Conservation (phyloP, 1,284 basidiomycete species). For the Papiliotrema flavescens region DNA sequence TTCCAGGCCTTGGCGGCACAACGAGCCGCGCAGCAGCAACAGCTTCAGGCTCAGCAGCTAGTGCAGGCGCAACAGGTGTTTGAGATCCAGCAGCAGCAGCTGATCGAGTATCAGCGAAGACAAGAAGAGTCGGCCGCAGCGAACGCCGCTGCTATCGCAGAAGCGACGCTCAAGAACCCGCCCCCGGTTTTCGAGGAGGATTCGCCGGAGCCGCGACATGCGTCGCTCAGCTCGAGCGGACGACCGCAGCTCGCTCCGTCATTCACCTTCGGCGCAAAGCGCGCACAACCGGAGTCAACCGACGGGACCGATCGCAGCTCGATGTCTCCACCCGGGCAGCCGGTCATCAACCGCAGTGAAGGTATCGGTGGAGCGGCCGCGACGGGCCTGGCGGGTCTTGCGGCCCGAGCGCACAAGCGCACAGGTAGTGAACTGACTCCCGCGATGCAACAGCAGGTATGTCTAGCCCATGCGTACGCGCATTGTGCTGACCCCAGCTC, state of each 20-base stretch:
- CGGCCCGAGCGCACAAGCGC: slow-evolving; percentile 49
- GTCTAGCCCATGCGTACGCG: slow-evolving; percentile 7
- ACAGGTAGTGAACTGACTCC: slow-evolving; percentile 63
- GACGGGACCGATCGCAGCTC: slow-evolving; percentile 3
- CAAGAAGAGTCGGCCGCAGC: slow-evolving; percentile 16
- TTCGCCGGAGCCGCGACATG: slow-evolving; percentile 29
- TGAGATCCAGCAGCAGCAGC: slow-evolving; percentile 36
- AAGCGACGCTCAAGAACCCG: slow-evolving; percentile 24
- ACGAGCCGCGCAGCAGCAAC: slow-evolving; percentile 43
- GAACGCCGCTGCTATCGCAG: slow-evolving; percentile 7
- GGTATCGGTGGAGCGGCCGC: slow-evolving; percentile 41
- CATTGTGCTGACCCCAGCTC: slow-evolving; percentile 55
- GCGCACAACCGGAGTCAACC: slow-evolving; percentile 1
- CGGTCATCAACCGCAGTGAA: slow-evolving; percentile 34
- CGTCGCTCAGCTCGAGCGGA: slow-evolving; percentile 64
- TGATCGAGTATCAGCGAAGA: slow-evolving; percentile 24
- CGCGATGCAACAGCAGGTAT: slow-evolving; percentile 79
- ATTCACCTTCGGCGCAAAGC: slow-evolving; percentile 76
- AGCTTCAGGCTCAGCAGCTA: slow-evolving; percentile 50
- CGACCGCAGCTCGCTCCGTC: slow-evolving; percentile 82
- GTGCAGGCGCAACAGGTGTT: slow-evolving; percentile 38
- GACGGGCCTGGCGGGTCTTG: slow-evolving; percentile 44
- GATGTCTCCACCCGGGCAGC: slow-evolving; percentile 17
- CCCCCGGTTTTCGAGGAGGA: slow-evolving; percentile 46
- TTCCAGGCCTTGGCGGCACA: slow-evolving; percentile 80